Base-by-base conservation (phyloP, 768 basidiomycete species). In the Suillus spraguei region DNA sequence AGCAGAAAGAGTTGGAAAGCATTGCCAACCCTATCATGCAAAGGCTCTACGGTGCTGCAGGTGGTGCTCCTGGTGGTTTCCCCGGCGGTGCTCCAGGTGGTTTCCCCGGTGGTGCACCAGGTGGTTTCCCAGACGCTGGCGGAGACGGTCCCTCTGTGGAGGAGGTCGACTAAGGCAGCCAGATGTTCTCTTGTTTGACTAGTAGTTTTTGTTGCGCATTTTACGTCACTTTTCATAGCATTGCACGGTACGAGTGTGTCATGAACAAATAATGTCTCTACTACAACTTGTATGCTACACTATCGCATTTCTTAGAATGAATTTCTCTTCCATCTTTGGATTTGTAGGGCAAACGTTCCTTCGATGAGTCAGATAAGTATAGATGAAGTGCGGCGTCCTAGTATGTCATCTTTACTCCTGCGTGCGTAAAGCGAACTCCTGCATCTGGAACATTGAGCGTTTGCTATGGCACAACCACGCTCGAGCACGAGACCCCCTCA, bases 141-240 rank as follows among this genome's bases (percentile, higher is more conserved):
- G 92, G 91, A 76, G 93, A 93, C 36, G 95, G 94, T 52, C 94
- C 94, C 53, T 89, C 88, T 63, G 94, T 95, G 60, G 94, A 96
- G 83, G 94, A 95, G 80, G 94, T 95, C 70, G 90, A 92, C 75
- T 92, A 85, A 83, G 66, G 63, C 67, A 61, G 63, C 63, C 50
- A 56, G n/a, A 47, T 62, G 59, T 24, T 47, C 36, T 38, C 38
- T 17, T 49, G 64, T 65, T 67, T 68, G 61, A 17, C 61, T 60
- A 33, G 33, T 32, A 2, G 59, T 32, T 67, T 44, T 60, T 59
- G 59, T 68, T 66, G 71, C 24, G 28, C 67, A 66, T 69, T 53
- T 60, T 65, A 64, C 61, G 63, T 73, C 54, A 53, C n/a, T 69
- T 8, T 67, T 64, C 67, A 64, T 63, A 64, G 75, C 75, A 76